Evolutionary conservation across 2,329 filamentous ascomycete species (phyloP).

Genomic region (Sclerotinia borealis): DNA sequence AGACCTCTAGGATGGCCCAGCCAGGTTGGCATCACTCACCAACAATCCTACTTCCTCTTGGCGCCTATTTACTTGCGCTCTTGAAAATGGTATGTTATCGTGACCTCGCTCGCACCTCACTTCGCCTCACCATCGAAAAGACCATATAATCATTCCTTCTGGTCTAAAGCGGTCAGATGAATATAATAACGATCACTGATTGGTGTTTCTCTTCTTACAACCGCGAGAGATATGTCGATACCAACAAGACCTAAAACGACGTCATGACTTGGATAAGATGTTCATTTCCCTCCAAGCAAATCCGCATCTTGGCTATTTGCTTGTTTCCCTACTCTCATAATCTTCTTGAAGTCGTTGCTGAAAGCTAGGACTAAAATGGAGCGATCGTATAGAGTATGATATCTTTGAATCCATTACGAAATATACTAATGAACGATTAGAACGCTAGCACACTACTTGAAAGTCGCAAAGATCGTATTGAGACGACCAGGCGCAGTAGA

Average conservation of each 20-base stretch:
- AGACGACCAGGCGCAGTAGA: background rate
- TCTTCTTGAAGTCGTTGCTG: background rate
- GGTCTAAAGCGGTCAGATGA: background rate
- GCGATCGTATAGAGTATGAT: background rate
- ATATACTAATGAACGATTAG: background rate
- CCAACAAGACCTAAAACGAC: background rate
- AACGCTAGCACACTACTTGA: constrained; percentile 2
- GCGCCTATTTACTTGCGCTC: too few species aligned
- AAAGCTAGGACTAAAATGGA: background rate
- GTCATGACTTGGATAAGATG: background rate
- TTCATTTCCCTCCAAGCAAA: background rate
- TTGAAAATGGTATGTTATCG: too few species aligned
- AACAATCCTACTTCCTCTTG: background rate
- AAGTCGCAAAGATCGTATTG: background rate
- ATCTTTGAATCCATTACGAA: fast-evolving
- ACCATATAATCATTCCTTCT: background rate
- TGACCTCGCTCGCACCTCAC: background rate
- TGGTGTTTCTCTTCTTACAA: background rate
- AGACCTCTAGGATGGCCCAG: too few species aligned
- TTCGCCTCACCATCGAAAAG: background rate
- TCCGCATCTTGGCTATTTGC: background rate
- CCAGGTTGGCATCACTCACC: background rate
- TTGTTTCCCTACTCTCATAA: background rate
- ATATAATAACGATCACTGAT: too few species aligned
- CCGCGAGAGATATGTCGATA: background rate